phyloP scores from a whole-genome alignment of 1,284 basidiomycete genomes.

The Leccinum angustisporum region DNA sequence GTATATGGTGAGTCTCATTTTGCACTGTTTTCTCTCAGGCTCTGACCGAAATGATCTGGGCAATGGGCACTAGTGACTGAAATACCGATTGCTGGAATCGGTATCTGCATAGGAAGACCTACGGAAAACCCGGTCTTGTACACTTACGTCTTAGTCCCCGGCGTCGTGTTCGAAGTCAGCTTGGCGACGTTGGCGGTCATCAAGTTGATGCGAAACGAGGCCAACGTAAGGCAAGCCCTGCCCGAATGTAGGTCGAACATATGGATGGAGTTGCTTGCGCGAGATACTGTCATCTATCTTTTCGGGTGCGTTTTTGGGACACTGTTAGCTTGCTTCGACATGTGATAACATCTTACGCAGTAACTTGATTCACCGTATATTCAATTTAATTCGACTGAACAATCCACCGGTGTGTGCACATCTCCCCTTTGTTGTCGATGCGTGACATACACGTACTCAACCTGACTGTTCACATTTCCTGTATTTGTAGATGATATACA shows the following conservation, averaged over 20 bases:
- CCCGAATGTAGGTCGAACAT: constrained; percentile 1
- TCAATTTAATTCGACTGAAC: constrained; percentile 1
- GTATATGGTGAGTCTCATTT: constrained; percentile 2
- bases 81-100: background rate
- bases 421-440: background rate
- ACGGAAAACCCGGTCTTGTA: background rate
- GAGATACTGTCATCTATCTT: constrained; percentile 11
- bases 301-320: constrained; percentile 4
- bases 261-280: constrained; percentile 1
- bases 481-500: background rate
- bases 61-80: background rate
- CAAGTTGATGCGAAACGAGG: background rate
- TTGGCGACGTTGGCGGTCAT: constrained; percentile 2
- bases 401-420: constrained; percentile 3
- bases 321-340: background rate
- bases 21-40: background rate
- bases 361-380: background rate
- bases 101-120: constrained; percentile 1
- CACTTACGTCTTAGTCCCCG: constrained; percentile 1
- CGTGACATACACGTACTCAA: background rate
- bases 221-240: background rate
- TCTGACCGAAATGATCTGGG: background rate
- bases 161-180: constrained; percentile 6
- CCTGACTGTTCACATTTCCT: background rate
- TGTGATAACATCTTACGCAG: background rate